Conservation (phyloP, 805 yeast species). For the Saturnispora serradocipensis region DNA sequence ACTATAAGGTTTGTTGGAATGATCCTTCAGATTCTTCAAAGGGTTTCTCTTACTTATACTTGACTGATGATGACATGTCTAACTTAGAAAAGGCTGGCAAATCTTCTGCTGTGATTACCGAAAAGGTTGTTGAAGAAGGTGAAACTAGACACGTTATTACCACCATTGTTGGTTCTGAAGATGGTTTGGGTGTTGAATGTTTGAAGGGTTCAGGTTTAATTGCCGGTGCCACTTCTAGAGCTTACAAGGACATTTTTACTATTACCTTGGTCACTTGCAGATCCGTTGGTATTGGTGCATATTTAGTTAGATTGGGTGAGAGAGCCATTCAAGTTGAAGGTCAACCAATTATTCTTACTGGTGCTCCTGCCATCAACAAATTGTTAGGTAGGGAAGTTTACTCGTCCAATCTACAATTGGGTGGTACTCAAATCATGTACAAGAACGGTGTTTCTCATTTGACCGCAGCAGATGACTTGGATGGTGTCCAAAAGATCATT, state of each 20-base stretch:
- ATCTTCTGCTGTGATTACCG: conserved; percentile 57
- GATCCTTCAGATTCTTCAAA: conserved; percentile 63
- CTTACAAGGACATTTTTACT: conserved; percentile 95
- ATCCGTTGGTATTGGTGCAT: conserved; percentile 99
- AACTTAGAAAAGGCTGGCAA: conserved; percentile 52
- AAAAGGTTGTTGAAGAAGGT: conserved; percentile 75
- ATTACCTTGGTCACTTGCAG: conserved; percentile 98
- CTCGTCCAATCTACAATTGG: conserved; percentile 92
- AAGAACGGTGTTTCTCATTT: conserved; percentile 96
- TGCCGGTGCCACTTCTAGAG: conserved; percentile 98
- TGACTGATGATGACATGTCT: conserved; percentile 56
- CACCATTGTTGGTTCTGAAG: conserved; percentile 86
- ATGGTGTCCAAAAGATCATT: conserved; percentile 90
- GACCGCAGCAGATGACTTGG: conserved; percentile 94
- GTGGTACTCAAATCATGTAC: conserved; percentile 99
- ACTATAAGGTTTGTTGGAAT: conserved; percentile 89
- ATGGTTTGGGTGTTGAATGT: conserved; percentile 98
- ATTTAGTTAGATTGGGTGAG: conserved; percentile 95
- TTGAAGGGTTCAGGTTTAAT: conserved; percentile 95
- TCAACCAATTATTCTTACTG: conserved; percentile 95
- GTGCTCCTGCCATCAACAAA: conserved; percentile 98
- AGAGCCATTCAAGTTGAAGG: conserved; percentile 98
- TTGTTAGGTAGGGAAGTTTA: conserved; percentile 95
- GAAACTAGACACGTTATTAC: conserved; percentile 74
- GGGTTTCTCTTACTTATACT: conserved; percentile 86